Conservation (phyloP, 1,139 yeast species). For the Geotrichum reessii region DNA sequence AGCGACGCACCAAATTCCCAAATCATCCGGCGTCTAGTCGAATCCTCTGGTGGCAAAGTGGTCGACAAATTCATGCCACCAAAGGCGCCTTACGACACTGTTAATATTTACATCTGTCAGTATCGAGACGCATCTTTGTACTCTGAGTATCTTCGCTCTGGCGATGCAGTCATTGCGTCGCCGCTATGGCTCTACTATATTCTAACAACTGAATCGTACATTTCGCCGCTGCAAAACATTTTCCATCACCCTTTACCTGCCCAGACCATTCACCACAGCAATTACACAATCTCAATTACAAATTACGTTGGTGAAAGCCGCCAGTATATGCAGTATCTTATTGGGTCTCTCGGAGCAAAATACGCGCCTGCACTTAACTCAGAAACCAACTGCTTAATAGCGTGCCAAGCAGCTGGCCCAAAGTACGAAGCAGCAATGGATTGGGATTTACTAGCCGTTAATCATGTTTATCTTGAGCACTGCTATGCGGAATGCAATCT, state of each 20-base stretch:
- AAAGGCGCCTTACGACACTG: conserved; percentile 29
- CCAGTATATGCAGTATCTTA: conserved; percentile 56
- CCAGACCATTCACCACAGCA: conserved; percentile 47
- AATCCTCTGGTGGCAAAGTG: conserved; percentile 23
- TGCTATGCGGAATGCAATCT: conserved; percentile 56
- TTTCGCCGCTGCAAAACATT: conserved; percentile 50
- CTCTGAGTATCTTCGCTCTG: conserved; percentile 35
- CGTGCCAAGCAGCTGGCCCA: conserved; percentile 61
- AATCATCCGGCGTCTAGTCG: conserved; percentile 33
- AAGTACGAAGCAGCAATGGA: conserved; percentile 66
- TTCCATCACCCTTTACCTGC: conserved; percentile 66
- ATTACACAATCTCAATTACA: conserved; percentile 58
- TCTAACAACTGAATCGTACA: conserved; percentile 52
- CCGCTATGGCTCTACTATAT: conserved; percentile 36
- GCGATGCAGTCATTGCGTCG: conserved; percentile 7
- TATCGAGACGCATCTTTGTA: conserved; percentile 52
- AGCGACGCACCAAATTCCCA: conserved; percentile 22
- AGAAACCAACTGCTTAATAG: conserved; percentile 50
- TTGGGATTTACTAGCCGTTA: conserved; percentile 60
- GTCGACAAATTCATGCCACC: conserved; percentile 23
- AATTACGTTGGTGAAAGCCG: conserved; percentile 85
- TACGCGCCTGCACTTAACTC: conserved; percentile 33
- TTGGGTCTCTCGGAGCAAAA: conserved; percentile 65
- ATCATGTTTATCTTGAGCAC: conserved; percentile 86
- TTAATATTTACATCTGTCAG: conserved; percentile 60